Evolutionary conservation across 345 rosid genomes (phyloP), one percentile per base, ranked within the genome.

Genomic region (Litchi chinensis): DNA sequence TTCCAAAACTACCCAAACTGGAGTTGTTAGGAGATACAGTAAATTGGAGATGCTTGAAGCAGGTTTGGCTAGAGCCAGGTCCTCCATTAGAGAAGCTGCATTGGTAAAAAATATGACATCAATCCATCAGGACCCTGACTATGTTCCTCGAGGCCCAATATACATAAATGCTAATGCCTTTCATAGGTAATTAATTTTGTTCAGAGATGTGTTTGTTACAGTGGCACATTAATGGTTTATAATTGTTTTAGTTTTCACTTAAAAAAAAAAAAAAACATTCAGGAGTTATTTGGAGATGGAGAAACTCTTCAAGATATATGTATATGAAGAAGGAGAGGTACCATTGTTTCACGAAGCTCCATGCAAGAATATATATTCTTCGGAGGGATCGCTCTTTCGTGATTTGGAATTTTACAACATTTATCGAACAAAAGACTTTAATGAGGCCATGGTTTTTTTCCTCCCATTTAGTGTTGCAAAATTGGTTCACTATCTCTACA

Each of bases 381-480:
- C 82, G 1, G 88, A 85, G 57, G 90, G 90, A 50, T 79, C 76
- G 59, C 83, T 83, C 37, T 81, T 87, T 22, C 79, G 79, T 43
- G 86, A 81, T 54, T 16, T 87, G 73, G 90, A 85, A 70, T 83
- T 75, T 66, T 87, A 86, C 10, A 79, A 80, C 1, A 54, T n/a
- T 32, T 86, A 82, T 21, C 62, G 86, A 62, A 90, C 91, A 0
- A 62, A 28, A 76, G 87, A 91, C 63, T 91, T 93, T 0, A 84
- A 89, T 0, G 71, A 86, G 79, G 95, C 97, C 50, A 83, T 79
- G 50, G 91, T 87, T 76, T 90, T 87, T 78, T 91, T 91, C 83
- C 90, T 93, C 46, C 95, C 95, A 21, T 90, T 91, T 63, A 90
- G 92, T 78, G 92, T 91, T 54, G 92, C 86, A 44, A 89, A 82